phyloP scores from a whole-genome alignment of 495 filamentous ascomycete species.

The Xylaria sp. region DNA sequence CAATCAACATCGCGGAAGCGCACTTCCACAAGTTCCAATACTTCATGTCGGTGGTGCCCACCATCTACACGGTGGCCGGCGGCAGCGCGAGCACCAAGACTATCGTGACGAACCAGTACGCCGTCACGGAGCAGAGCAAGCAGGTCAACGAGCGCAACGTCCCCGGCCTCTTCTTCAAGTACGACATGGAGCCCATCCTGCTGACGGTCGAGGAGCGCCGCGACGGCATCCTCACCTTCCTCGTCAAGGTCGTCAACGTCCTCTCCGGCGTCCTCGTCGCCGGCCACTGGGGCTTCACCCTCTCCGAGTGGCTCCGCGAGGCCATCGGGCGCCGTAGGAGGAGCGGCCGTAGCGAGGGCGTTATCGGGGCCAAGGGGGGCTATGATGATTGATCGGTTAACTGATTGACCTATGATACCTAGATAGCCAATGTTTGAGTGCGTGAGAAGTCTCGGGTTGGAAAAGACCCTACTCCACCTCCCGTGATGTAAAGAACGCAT shows the following conservation, averaged over 20 bases:
- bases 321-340: slow-evolving; percentile 56
- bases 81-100: slow-evolving; percentile 52
- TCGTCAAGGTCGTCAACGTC: slow-evolving; percentile 75
- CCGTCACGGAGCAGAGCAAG: slow-evolving; percentile 83
- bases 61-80: slow-evolving; percentile 78
- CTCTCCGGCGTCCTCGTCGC: slow-evolving; percentile 66
- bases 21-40: slow-evolving; percentile 99
- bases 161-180: slow-evolving; percentile 98
- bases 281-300: slow-evolving; percentile 65
- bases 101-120: slow-evolving; percentile 97
- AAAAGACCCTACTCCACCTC: no score
- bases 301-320: slow-evolving; percentile 60
- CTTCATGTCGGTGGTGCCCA: slow-evolving; percentile 95
- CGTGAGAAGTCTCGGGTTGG: neutral
- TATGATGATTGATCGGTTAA: slow-evolving; percentile 38
- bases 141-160: slow-evolving; percentile 71
- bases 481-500: slow-evolving; percentile 11
- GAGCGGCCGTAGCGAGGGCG: slow-evolving; percentile 60
- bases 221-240: slow-evolving; percentile 71
- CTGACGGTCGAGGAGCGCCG: slow-evolving; percentile 84
- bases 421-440: neutral
- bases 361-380: slow-evolving; percentile 55
- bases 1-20: slow-evolving; percentile 70
- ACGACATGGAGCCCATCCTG: slow-evolving; percentile 96
- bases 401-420: neutral